A percentile compares a stretch with the other conserved stretches of the same genome.
phyloP scores from a whole-genome alignment of 2,329 filamentous ascomycete species.

The Exophiala xenobiotica region DNA sequence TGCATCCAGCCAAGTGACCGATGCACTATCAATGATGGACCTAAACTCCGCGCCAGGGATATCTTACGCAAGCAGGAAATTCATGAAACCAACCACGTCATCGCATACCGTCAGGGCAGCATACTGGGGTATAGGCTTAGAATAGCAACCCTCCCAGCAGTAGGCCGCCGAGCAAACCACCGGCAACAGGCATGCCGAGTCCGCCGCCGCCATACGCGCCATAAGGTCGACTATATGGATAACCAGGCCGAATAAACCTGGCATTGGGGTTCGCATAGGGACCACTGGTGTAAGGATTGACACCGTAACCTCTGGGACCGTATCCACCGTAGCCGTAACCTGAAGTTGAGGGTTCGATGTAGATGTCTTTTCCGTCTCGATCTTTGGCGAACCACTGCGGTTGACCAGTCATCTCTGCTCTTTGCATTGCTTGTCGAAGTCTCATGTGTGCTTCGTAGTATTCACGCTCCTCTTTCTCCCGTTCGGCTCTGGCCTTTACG shows the following conservation, averaged over 20 bases:
- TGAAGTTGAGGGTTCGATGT: constrained; percentile 54
- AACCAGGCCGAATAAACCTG: constrained; percentile 49
- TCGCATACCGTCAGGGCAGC: background rate
- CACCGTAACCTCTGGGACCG: constrained; percentile 34
- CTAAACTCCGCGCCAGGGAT: too few relatives aligned
- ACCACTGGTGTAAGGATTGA: constrained; percentile 48
- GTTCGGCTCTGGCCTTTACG: constrained; percentile 44
- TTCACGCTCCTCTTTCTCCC: constrained; percentile 51
- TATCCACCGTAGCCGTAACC: constrained; percentile 23
- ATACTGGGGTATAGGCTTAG: constrained; percentile 12
- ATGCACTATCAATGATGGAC: too few relatives aligned
- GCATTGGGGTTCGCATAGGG: constrained; percentile 45
- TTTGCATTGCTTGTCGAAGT: constrained; percentile 52
- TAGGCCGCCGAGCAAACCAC: constrained; percentile 49
- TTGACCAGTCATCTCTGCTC: constrained; percentile 54
- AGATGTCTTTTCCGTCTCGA: constrained; percentile 55
- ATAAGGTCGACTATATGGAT: constrained; percentile 49
- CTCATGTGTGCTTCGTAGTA: constrained; percentile 55
- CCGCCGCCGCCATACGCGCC: constrained; percentile 48
- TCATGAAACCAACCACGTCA: too few relatives aligned
- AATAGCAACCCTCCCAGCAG: constrained; percentile 47
- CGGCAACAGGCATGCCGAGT: constrained; percentile 46
- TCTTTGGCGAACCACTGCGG: constrained; percentile 59
- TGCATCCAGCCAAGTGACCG: too few relatives aligned
- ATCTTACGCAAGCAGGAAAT: too few relatives aligned